These are phyloP conservation scores for Alternaria atra DNA, from an alignment of 2,329 filamentous ascomycete genomes.

Conservation along the genomic window DNA sequence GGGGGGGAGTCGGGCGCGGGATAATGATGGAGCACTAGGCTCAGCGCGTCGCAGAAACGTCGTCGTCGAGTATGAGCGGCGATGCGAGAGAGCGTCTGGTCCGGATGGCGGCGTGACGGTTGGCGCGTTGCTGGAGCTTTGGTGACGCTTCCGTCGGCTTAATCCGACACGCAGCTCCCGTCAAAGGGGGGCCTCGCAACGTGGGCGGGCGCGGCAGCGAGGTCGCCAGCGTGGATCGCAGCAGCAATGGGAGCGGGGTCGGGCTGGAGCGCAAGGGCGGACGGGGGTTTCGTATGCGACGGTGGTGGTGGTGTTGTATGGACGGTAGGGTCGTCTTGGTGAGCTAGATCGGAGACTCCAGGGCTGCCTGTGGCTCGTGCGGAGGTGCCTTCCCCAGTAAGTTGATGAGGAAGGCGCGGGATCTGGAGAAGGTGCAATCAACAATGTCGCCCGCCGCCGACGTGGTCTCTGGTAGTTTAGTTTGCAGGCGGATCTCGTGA, in stretches of 20 bases:
- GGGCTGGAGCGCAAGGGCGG: constrained; percentile 7
- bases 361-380: constrained; percentile 19
- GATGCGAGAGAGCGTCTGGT: constrained; percentile 31
- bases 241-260: constrained; percentile 16
- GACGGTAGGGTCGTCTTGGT: constrained; percentile 17
- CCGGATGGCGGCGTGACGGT: constrained; percentile 32
- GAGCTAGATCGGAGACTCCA: constrained; percentile 19
- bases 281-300: constrained; percentile 9
- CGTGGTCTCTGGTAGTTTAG: neutral
- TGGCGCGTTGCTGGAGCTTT: constrained; percentile 23
- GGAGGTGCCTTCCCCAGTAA: constrained; percentile 18
- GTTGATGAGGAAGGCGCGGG: constrained; percentile 20
- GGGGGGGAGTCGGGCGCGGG: constrained; percentile 17
- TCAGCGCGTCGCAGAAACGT: constrained; percentile 42
- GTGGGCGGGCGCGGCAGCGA: constrained; percentile 15
- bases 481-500: neutral
- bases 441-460: constrained; percentile 3
- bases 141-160: constrained; percentile 35
- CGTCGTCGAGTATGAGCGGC: constrained; percentile 16
- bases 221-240: constrained; percentile 20
- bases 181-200: constrained; percentile 25
- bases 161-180: constrained; percentile 28
- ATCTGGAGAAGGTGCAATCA: constrained; percentile 15
- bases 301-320: constrained; percentile 20
- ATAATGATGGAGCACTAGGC: constrained; percentile 31